Evolutionary conservation across 2,329 filamentous ascomycete species (phyloP).

Genomic region (Fusarium citri): DNA sequence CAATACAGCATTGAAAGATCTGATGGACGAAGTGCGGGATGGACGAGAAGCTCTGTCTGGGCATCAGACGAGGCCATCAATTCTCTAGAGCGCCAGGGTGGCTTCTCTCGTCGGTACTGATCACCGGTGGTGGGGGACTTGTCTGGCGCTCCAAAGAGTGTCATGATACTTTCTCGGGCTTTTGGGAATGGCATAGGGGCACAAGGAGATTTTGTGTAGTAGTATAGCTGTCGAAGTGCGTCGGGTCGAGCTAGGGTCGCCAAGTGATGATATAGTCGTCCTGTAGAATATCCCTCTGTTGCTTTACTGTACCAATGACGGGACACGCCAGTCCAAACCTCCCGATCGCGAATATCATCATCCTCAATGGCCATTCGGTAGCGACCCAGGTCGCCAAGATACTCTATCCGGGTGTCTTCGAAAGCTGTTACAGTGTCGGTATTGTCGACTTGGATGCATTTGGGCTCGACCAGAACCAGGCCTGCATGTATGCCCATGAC

Average conservation of each 20-base stretch:
- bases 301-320: constrained; percentile 87
- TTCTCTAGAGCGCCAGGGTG: no score
- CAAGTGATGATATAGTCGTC: constrained; percentile 89
- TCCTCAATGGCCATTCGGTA: constrained; percentile 94
- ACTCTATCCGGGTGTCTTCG: constrained; percentile 93
- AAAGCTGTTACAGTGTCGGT: constrained; percentile 85
- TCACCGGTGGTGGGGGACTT: no score
- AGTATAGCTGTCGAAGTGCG: constrained; percentile 76
- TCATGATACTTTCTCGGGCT: constrained; percentile 76
- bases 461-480: constrained; percentile 85
- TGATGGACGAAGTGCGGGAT: no score
- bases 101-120: no score
- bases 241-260: constrained; percentile 81
- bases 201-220: constrained; percentile 77
- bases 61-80: no score
- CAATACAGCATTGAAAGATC: no score
- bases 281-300: no score
- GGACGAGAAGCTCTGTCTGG: no score
- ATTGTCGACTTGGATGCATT: constrained; percentile 86
- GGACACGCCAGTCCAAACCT: constrained; percentile 83
- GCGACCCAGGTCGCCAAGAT: constrained; percentile 85
- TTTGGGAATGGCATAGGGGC: constrained; percentile 74
- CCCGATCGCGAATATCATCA: constrained; percentile 78
- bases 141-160: constrained; percentile 62
- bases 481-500: constrained; percentile 87